Percentiles rank a stretch among this genome's conserved stretches.
phyloP scores from a whole-genome alignment of 768 basidiomycete genomes.

The Boletus sensibilis region DNA sequence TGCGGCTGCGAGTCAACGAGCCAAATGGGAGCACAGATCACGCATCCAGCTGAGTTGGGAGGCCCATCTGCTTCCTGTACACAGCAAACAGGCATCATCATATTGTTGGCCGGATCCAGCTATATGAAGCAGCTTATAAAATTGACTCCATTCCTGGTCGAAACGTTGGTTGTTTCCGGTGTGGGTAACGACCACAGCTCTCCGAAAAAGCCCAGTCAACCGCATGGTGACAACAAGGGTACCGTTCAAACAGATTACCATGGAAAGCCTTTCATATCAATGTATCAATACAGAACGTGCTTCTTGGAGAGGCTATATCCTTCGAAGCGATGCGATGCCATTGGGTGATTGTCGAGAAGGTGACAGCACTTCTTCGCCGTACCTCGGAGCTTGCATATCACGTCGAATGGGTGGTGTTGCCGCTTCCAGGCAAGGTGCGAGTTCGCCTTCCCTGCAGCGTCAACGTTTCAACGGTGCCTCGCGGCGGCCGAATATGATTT shows the following conservation, averaged over 20 bases:
- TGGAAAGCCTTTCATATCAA: constrained; percentile 1
- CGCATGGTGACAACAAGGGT: not conserved
- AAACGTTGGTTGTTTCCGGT: not conserved
- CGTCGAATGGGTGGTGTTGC: not conserved
- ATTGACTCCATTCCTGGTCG: not conserved
- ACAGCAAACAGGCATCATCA: not conserved
- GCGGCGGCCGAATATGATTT: not conserved
- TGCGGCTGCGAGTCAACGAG: not conserved
- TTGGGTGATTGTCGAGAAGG: constrained; percentile 19
- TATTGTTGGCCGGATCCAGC: not conserved
- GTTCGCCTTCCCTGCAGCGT: not conserved
- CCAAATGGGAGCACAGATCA: not conserved
- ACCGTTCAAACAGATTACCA: not conserved
- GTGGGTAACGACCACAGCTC: not conserved
- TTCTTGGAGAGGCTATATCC: constrained; percentile 11
- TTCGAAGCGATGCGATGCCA: not conserved
- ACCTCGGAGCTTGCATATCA: constrained; percentile 1
- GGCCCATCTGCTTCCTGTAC: not conserved
- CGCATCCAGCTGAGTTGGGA: not conserved
- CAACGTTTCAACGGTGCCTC: not conserved
- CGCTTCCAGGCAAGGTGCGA: not conserved
- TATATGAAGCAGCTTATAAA: not conserved
- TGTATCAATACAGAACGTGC: not conserved
- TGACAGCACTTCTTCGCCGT: not conserved
- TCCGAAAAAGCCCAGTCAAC: not conserved